Percentiles rank a stretch among this genome's conserved stretches.
Evolutionary conservation across 1,139 yeast species (phyloP).

Genomic region (Debaryomyces coudertii): DNA sequence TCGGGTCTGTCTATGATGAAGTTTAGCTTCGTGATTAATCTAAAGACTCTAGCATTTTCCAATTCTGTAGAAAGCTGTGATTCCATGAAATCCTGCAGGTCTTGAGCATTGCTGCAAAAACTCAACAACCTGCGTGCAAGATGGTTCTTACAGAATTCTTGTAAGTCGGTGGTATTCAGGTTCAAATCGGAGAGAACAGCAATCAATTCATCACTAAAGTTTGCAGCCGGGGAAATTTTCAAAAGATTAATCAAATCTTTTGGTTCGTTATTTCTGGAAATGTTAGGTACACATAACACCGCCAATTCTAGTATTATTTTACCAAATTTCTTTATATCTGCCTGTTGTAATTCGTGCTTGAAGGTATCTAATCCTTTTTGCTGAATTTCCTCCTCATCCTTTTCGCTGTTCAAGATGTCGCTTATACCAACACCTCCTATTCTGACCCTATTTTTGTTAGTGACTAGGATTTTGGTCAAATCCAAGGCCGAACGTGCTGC

Average conservation of each 20-base stretch:
- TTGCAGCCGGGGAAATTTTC: constrained; percentile 21
- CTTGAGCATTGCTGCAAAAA: constrained; percentile 57
- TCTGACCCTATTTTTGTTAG: constrained; percentile 70
- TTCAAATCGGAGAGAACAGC: constrained; percentile 20
- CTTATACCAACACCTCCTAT: constrained; percentile 71
- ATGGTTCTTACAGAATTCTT: constrained; percentile 34
- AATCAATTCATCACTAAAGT: constrained; percentile 29
- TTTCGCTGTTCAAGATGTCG: constrained; percentile 59
- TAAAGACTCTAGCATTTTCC: constrained; percentile 85
- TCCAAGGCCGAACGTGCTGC: constrained; percentile 65
- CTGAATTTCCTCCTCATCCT: constrained; percentile 30
- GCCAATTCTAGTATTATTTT: constrained; percentile 60
- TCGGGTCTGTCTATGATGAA: constrained; percentile 80
- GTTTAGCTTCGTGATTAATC: constrained; percentile 80
- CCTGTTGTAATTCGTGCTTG: constrained; percentile 39
- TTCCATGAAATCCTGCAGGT: constrained; percentile 66
- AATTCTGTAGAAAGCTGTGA: constrained; percentile 69
- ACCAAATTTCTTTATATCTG: constrained; percentile 64
- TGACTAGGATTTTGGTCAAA: constrained; percentile 70
- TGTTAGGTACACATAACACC: constrained; percentile 40
- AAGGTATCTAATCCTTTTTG: constrained; percentile 10
- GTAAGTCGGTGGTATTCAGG: constrained; percentile 20
- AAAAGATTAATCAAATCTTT: constrained; percentile 18
- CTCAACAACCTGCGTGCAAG: constrained; percentile 46
- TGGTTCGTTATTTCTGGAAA: constrained; percentile 20